Percentiles rank a stretch among this genome's conserved stretches.
Conservation (phyloP, 257 asterid genomes). For the Salvia rosmarinus region DNA sequence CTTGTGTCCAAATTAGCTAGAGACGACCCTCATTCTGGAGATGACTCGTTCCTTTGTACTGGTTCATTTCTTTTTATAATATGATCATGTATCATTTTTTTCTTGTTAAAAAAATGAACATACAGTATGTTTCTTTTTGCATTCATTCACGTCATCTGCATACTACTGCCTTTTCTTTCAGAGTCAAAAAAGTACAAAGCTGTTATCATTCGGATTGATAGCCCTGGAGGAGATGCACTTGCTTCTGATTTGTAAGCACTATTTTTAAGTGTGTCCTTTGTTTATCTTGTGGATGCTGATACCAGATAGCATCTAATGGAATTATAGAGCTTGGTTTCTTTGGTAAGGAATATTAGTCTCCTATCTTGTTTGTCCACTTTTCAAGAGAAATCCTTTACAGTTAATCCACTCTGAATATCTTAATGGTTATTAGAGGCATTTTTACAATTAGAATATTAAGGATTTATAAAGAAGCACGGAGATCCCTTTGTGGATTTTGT, state of each 20-base stretch:
- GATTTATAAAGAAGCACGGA: neutral
- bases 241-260: constrained; percentile 78
- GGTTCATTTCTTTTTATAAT: neutral
- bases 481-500: neutral
- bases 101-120: neutral
- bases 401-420: neutral
- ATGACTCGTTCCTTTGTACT: neutral
- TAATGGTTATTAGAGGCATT: neutral
- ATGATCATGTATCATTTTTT: neutral
- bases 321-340: neutral
- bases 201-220: constrained; percentile 70
- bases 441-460: neutral
- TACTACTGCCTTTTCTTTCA: constrained; percentile 37
- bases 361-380: neutral
- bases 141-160: constrained; percentile 13
- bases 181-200: constrained; percentile 68
- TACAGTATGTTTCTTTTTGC: neutral
- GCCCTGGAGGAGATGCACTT: constrained; percentile 92
- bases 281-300: constrained; percentile 1
- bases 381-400: neutral
- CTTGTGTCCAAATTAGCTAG: neutral
- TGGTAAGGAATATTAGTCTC: constrained; percentile 3
- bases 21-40: neutral
- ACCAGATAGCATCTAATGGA: neutral
- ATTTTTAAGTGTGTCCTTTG: neutral